Evolutionary conservation across 2,329 filamentous ascomycete species (phyloP), one percentile per base, ranked within the genome.

Genomic region (Aureobasidium pullulans): DNA sequence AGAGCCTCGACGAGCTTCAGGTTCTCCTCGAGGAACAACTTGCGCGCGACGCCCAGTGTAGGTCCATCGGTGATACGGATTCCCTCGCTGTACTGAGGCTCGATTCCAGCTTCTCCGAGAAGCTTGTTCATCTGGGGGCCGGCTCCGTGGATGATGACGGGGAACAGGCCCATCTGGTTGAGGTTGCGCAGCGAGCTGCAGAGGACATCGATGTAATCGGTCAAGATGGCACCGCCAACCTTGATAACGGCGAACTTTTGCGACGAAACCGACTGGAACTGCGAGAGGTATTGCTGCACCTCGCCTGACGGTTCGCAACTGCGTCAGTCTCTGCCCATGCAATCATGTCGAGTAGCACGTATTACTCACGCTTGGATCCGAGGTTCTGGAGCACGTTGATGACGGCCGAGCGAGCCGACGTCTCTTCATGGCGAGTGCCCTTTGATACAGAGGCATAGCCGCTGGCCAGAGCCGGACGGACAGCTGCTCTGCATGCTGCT

Each of bases 191-290:
- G 81, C 52, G 89, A 92, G 59, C 88, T 87, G 71, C 90, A 96
- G 59, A 99, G 84, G 69, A 92, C 91, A 73, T 96, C 89, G 59
- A 97, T 82, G 75, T 96, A 88, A 72, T 97, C 92, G 62, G 90
- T 96, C 69, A 99, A 83, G 69, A 97, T 96, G 64, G 93, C 94
- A 63, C 93, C 94, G 63, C 93, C 94, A 59, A 97, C 93, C 80
- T 99, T 99, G 76, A 99, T 96, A 50, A 99, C 93, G 66, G 92
- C 93, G 74, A 97, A 99, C 71, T 96, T 91, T 78, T 97, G 92
- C 37, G 91, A 96, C 46, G 91, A 94, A 63, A 96, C 92, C 36
- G 92, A 96, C 66, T 88, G 94, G 81, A 99, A 99, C 73, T 97
- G 91, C 66, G 92, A 94, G 61, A 97, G 86, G 75, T 97, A 97